phyloP scores from a whole-genome alignment of 306 rosid genomes.

The Boehmeria nivea region DNA sequence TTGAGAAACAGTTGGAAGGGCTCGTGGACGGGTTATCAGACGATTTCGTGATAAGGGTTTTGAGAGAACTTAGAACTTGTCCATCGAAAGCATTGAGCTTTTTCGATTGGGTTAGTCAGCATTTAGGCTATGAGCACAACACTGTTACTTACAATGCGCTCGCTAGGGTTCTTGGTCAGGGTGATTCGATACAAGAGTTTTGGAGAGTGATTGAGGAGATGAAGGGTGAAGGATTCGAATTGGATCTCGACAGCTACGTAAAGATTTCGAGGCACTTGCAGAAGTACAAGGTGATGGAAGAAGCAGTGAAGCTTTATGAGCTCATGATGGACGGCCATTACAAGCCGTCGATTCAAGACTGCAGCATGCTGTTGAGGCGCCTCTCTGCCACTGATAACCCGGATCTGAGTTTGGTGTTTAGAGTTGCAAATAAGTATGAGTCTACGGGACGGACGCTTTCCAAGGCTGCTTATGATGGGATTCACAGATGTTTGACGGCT shows the following conservation, averaged over 20 bases:
- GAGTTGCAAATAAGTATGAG: constrained; percentile 64
- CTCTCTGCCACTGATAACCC: constrained; percentile 42
- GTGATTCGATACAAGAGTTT: constrained; percentile 51
- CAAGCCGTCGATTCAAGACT: constrained; percentile 58
- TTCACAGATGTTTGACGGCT: constrained; percentile 70
- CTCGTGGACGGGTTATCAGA: constrained; percentile 42
- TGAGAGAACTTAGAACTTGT: constrained; percentile 49
- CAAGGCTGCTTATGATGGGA: constrained; percentile 72
- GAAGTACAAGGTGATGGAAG: constrained; percentile 59
- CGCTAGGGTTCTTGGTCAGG: constrained; percentile 57
- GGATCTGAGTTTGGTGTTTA: constrained; percentile 48
- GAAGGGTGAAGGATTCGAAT: constrained; percentile 47
- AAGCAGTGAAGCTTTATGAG: constrained; percentile 86
- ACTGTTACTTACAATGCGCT: constrained; percentile 63
- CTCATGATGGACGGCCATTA: constrained; percentile 84
- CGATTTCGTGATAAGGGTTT: constrained; percentile 46
- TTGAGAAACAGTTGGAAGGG: constrained; percentile 40
- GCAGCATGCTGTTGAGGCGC: constrained; percentile 43
- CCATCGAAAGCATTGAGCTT: constrained; percentile 54
- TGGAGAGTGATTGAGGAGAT: constrained; percentile 68
- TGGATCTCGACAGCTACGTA: constrained; percentile 74
- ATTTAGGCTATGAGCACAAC: constrained; percentile 44
- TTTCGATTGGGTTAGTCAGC: constrained; percentile 56
- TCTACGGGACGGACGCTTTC: constrained; percentile 49
- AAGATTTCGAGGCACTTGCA: constrained; percentile 66